Evolutionary conservation across 108 stramenopile species (phyloP).

Genomic region (Skeletonema costatum): DNA sequence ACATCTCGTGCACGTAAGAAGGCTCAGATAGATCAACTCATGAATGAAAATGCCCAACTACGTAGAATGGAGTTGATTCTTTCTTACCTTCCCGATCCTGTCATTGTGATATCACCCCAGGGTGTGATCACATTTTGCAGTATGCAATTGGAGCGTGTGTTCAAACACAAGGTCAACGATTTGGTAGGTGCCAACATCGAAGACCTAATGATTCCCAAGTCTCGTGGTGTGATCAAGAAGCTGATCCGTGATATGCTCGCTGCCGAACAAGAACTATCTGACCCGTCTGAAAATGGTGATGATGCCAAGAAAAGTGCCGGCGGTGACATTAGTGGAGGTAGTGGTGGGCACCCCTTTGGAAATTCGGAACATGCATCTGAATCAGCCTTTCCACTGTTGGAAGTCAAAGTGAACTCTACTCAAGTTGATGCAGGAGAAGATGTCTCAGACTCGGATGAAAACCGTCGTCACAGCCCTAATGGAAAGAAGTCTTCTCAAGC

Average conservation of each 20-base stretch:
- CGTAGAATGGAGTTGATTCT: conserved; percentile 79
- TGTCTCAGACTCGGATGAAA: conserved; percentile 33
- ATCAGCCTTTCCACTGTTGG: conserved; percentile 15
- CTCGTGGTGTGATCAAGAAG: conserved; percentile 48
- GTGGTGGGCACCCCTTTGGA: neutral
- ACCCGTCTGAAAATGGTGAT: neutral
- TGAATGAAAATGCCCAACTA: conserved; percentile 73
- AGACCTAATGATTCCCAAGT: conserved; percentile 66
- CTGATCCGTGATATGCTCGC: conserved; percentile 48
- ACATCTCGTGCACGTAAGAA: conserved; percentile 91
- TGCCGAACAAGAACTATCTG: neutral
- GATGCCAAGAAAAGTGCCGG: neutral
- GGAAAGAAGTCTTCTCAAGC: conserved; percentile 11
- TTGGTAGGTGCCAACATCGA: conserved; percentile 66
- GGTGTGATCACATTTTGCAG: conserved; percentile 86
- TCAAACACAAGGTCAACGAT: conserved; percentile 59
- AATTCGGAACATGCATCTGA: neutral
- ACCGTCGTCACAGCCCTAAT: neutral
- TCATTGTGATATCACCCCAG: conserved; percentile 60
- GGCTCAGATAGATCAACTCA: conserved; percentile 88
- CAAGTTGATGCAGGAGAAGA: conserved; percentile 31
- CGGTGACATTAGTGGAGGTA: neutral
- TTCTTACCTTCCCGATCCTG: conserved; percentile 76
- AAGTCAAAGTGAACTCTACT: conserved; percentile 28
- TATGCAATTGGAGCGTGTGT: conserved; percentile 75